These are phyloP conservation scores for Aureobasidium uvarum DNA, from an alignment of 2,329 filamentous ascomycete genomes.

Conservation along the genomic window DNA sequence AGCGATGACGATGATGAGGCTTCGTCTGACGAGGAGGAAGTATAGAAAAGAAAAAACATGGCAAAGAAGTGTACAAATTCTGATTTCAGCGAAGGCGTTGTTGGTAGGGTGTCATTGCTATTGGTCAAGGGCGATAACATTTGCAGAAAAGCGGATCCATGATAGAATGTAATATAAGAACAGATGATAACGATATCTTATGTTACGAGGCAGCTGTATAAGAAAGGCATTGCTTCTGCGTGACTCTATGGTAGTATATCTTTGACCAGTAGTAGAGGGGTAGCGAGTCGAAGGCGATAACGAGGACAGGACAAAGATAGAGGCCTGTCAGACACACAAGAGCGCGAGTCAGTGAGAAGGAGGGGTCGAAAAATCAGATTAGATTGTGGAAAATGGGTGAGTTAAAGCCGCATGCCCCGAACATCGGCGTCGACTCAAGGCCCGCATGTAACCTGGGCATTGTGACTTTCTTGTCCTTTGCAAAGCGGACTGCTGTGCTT, in stretches of 20 bases:
- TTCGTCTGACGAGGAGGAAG: slow-evolving; percentile 50
- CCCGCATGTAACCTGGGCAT: slow-evolving; percentile 13
- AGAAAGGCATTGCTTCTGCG: neutral
- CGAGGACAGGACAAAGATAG: neutral
- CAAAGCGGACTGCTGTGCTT: slow-evolving; percentile 3
- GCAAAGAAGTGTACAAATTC: neutral
- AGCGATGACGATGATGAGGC: slow-evolving; percentile 43
- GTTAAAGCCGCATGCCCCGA: slow-evolving; percentile 3
- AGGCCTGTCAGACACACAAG: neutral
- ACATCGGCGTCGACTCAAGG: slow-evolving; percentile 2
- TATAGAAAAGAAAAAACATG: neutral
- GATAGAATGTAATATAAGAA: slow-evolving; percentile 10
- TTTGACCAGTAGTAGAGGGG: neutral
- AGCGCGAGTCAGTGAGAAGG: neutral
- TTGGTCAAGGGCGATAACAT: slow-evolving; percentile 2
- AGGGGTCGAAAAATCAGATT: slow-evolving; percentile 18
- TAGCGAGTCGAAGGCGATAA: neutral
- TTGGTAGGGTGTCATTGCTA: slow-evolving; percentile 13
- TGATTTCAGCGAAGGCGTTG: slow-evolving; percentile 28
- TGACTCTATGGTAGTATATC: neutral
- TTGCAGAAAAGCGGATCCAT: slow-evolving; percentile 12
- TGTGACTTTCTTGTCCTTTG: slow-evolving; percentile 14
- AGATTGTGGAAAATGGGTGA: slow-evolving; percentile 11
- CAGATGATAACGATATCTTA: neutral
- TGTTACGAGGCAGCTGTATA: neutral